Evolutionary conservation across 1,139 yeast species (phyloP).

Genomic region (Petasospora fabianii): DNA sequence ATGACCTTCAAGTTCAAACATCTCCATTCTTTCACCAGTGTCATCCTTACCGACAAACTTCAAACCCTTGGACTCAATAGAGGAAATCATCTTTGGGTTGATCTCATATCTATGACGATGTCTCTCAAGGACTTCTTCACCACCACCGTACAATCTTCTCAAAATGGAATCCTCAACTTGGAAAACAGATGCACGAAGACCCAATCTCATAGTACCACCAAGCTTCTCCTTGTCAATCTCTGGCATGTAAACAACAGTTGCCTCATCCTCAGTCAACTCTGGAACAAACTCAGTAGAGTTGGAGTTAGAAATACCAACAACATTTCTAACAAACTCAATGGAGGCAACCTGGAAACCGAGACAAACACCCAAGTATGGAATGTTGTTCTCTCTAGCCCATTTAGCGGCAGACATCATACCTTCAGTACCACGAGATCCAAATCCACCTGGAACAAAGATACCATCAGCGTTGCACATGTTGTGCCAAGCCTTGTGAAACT

Average conservation of each 20-base stretch:
- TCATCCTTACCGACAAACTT: slow-evolving; percentile 93
- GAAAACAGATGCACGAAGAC: slow-evolving; percentile 86
- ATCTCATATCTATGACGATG: slow-evolving; percentile 99
- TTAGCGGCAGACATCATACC: slow-evolving; percentile 97
- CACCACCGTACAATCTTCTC: slow-evolving; percentile 77
- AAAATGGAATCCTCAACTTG: slow-evolving; percentile 66
- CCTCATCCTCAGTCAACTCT: slow-evolving; percentile 54
- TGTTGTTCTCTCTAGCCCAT: slow-evolving; percentile 93
- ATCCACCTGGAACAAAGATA: slow-evolving; percentile 97
- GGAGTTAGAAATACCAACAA: slow-evolving; percentile 64
- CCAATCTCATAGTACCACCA: slow-evolving; percentile 99
- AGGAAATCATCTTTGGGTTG: slow-evolving; percentile 73
- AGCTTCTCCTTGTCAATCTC: slow-evolving; percentile 92
- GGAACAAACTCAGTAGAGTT: slow-evolving; percentile 86
- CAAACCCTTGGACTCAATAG: slow-evolving; percentile 75
- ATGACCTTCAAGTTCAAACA: slow-evolving; percentile 73
- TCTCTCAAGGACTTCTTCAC: slow-evolving; percentile 75
- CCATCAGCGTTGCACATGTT: slow-evolving; percentile 93
- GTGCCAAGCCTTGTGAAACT: slow-evolving; percentile 95
- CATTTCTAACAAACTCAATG: slow-evolving; percentile 85
- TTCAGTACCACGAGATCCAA: slow-evolving; percentile 95
- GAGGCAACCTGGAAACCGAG: slow-evolving; percentile 97
- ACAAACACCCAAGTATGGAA: slow-evolving; percentile 96
- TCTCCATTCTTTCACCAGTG: slow-evolving; percentile 87
- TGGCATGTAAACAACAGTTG: slow-evolving; percentile 96